Conservation (phyloP, 2,329 filamentous ascomycete species). For the Aspergillus fumigatus region DNA sequence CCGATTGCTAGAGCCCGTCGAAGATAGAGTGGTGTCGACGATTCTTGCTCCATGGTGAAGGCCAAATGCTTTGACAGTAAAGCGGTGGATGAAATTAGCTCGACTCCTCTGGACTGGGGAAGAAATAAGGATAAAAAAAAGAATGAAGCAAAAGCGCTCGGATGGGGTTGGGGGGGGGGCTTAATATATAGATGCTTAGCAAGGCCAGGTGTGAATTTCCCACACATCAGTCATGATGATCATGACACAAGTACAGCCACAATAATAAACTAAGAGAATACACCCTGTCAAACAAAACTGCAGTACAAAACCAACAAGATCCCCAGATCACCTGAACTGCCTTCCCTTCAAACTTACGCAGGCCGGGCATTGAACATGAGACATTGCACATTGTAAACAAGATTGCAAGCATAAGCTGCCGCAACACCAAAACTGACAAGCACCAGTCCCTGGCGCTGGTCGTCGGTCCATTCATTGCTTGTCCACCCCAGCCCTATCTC, state of each 20-base stretch:
- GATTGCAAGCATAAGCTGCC: not conserved
- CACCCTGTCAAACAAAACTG: not conserved
- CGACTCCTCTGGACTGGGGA: no score
- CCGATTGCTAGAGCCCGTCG: not conserved
- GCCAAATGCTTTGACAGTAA: no score
- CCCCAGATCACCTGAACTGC: not conserved
- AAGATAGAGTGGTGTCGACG: not conserved
- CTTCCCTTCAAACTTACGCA: not conserved
- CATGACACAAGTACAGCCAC: no score
- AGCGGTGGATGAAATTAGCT: not conserved
- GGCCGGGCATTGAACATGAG: not conserved
- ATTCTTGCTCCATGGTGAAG: not conserved
- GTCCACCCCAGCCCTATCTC: not conserved
- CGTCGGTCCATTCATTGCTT: not conserved
- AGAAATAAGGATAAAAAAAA: no score
- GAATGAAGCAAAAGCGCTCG: no score
- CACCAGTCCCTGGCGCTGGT: not conserved
- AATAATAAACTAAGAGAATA: not conserved
- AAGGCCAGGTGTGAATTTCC: no score
- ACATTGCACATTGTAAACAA: not conserved
- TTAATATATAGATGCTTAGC: no score
- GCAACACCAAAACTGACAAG: not conserved
- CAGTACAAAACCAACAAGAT: not conserved
- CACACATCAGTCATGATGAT: no score
- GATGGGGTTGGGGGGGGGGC: no score